Conservation (phyloP, 139 green algal genomes). For the Micractinium conductrix region DNA sequence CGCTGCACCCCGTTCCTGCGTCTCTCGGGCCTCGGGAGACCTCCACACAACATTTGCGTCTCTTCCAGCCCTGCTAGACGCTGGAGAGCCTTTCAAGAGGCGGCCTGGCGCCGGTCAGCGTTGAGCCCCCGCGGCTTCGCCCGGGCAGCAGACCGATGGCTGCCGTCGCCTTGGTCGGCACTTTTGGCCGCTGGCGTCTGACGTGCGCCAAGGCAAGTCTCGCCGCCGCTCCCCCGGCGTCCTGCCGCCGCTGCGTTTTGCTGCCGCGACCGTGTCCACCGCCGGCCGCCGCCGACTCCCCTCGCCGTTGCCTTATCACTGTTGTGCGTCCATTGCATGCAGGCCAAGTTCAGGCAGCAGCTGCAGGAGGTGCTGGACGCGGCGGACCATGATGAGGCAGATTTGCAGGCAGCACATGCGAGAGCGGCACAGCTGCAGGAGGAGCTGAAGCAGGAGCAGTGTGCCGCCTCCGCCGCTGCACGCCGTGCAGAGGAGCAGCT, state of each 20-base stretch:
- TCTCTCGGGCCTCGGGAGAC: too few species aligned
- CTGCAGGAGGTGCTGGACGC: neutral
- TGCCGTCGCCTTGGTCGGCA: neutral
- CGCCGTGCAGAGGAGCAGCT: neutral
- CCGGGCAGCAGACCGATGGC: neutral
- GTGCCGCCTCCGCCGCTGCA: neutral
- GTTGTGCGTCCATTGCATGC: neutral
- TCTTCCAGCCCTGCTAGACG: too few species aligned
- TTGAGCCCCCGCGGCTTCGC: neutral
- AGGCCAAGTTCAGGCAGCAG: slow-evolving; percentile 6
- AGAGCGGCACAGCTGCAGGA: neutral
- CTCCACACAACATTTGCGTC: too few species aligned
- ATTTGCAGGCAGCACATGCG: neutral
- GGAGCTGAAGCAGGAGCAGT: neutral
- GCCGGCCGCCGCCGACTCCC: neutral
- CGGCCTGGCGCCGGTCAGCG: neutral
- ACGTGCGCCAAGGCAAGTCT: neutral
- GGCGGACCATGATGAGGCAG: neutral
- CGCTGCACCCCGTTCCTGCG: neutral
- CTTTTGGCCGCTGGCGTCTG: neutral
- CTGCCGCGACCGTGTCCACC: neutral
- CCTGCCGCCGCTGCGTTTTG: neutral
- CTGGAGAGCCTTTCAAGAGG: too few species aligned
- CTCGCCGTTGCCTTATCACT: neutral
- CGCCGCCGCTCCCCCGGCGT: too few species aligned